Conservation (phyloP, 225 moss, liverwort and hornwort genomes). For the Ulota crispa region DNA sequence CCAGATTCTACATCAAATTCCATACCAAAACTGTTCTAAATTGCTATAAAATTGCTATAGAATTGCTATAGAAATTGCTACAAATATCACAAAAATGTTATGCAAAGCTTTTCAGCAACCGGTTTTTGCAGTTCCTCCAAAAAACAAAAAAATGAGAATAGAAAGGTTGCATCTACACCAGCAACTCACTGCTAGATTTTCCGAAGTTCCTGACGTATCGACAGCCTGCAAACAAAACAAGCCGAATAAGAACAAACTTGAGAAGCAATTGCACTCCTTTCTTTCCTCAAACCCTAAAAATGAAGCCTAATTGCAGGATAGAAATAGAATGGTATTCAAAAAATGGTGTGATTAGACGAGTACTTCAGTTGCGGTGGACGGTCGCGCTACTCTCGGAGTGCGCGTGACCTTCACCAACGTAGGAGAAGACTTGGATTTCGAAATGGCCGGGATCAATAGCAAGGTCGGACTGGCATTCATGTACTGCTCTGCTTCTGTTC, state of each 20-base stretch:
- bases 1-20: neutral
- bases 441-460: constrained; percentile 7
- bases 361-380: constrained; percentile 27
- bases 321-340: neutral
- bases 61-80: neutral
- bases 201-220: constrained; percentile 16
- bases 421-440: constrained; percentile 27
- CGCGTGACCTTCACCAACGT: constrained; percentile 36
- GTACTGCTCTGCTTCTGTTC: constrained; percentile 66
- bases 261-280: neutral
- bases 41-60: neutral
- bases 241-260: neutral
- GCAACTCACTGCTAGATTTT: constrained; percentile 22
- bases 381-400: constrained; percentile 7
- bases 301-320: neutral
- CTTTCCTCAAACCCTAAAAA: neutral
- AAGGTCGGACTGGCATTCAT: constrained; percentile 30
- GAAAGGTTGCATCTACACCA: constrained; percentile 7
- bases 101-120: neutral
- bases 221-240: constrained; percentile 31
- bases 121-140: neutral
- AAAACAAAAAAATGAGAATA: neutral
- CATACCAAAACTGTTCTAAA: neutral
- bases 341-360: neutral
- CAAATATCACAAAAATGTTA: neutral